Evolutionary conservation across 2,329 filamentous ascomycete genomes (phyloP).

Genomic region (Trichoderma afroharzianum): DNA sequence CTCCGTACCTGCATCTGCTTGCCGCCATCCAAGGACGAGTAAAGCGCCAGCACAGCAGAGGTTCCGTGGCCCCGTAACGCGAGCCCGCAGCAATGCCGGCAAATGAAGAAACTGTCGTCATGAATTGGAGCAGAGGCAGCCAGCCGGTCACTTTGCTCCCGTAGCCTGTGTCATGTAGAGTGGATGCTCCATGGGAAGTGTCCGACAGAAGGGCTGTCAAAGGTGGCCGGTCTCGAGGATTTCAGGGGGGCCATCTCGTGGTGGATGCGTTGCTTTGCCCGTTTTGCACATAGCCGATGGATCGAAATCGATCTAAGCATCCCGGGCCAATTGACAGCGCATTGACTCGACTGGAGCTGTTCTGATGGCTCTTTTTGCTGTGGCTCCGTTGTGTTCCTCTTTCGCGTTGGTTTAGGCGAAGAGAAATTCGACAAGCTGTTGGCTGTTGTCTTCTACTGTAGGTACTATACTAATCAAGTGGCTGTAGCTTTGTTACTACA

Average conservation of each 20-base stretch:
- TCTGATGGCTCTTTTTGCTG: neutral
- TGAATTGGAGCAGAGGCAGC: neutral
- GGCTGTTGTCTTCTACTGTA: neutral
- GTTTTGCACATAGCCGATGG: neutral
- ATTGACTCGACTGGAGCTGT: neutral
- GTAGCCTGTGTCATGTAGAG: slow-evolving; percentile 1
- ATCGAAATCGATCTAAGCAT: slow-evolving; percentile 4
- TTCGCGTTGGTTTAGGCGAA: neutral
- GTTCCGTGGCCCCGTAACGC: neutral
- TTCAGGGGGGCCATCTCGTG: neutral
- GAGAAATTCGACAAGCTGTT: neutral
- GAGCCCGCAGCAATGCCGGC: neutral
- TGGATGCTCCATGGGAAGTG: neutral
- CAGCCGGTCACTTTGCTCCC: neutral
- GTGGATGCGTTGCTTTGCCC: neutral
- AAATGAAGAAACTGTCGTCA: neutral
- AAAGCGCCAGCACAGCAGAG: neutral
- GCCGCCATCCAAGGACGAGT: neutral
- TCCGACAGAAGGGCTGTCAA: slow-evolving; percentile 7
- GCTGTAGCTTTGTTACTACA: neutral
- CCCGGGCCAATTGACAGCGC: neutral
- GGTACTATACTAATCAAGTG: no score
- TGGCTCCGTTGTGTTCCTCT: neutral
- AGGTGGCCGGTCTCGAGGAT: neutral
- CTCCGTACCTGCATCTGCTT: neutral